Conservation (phyloP, 1,139 yeast species). For the Saccharomyces hybrid region DNA sequence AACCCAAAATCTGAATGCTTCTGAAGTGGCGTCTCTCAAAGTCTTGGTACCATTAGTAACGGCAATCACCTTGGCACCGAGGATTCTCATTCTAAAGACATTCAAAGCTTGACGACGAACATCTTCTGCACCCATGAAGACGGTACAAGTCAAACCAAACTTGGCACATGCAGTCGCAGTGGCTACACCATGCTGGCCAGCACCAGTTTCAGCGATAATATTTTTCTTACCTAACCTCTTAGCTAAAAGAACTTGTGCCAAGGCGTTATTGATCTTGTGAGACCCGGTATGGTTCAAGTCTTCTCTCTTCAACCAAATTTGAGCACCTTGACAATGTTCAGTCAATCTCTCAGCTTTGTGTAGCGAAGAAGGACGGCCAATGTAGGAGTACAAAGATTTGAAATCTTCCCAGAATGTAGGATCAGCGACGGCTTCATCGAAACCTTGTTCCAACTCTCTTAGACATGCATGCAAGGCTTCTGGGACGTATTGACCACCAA, state of each 20-base stretch:
- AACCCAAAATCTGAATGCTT: conserved; percentile 95
- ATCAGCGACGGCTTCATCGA: conserved; percentile 81
- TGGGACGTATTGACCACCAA: conserved; percentile 98
- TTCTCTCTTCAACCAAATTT: conserved; percentile 96
- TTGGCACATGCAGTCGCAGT: conserved; percentile 99
- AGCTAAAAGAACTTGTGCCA: conserved; percentile 90
- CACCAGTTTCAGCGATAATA: conserved; percentile 97
- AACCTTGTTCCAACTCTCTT: conserved; percentile 78
- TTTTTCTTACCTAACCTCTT: conserved; percentile 83
- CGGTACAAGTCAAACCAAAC: conserved; percentile 91
- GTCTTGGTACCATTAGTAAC: conserved; percentile 94
- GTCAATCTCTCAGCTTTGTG: conserved; percentile 87
- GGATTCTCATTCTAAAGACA: conserved; percentile 91
- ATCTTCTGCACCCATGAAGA: conserved; percentile 98
- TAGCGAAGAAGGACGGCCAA: conserved; percentile 92
- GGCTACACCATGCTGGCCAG: conserved; percentile 99
- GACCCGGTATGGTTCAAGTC: conserved; percentile 97
- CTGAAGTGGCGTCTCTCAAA: conserved; percentile 94
- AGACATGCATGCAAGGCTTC: conserved; percentile 91
- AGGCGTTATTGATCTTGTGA: conserved; percentile 92
- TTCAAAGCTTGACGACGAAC: conserved; percentile 96
- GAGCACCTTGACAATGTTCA: conserved; percentile 91
- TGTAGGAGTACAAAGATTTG: conserved; percentile 71
- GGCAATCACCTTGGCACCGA: conserved; percentile 92
- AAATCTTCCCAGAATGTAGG: conserved; percentile 91